These are phyloP conservation scores for Posidonia australis DNA, from an alignment of 106 monocot genomes.

Conservation along the genomic window DNA sequence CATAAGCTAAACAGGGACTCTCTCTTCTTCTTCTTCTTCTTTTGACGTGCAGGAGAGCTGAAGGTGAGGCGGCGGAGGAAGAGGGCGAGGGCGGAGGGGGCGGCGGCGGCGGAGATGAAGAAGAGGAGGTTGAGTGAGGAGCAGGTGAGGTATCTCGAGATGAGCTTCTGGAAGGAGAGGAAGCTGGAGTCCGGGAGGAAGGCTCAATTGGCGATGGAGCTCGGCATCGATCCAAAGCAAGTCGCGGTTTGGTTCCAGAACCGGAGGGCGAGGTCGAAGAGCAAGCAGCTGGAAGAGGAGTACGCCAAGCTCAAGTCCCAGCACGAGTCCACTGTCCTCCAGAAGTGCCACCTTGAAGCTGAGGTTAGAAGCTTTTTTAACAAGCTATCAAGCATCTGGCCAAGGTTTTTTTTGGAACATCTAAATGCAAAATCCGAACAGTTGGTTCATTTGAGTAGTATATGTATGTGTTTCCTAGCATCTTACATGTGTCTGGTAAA, in stretches of 20 bases:
- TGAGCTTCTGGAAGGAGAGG: constrained; percentile 43
- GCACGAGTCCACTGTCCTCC: constrained; percentile 26
- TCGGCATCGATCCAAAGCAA: constrained; percentile 58
- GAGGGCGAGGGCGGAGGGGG: neutral
- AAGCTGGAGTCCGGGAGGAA: constrained; percentile 51
- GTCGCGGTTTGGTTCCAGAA: constrained; percentile 83
- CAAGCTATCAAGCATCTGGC: no score
- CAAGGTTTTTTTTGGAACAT: no score
- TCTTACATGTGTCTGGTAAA: no score
- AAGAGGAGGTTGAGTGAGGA: constrained; percentile 48
- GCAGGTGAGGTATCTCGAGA: constrained; percentile 49
- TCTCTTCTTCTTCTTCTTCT: neutral
- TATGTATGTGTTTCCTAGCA: no score
- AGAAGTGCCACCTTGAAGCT: constrained; percentile 44
- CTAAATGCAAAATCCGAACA: no score
- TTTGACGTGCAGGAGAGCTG: neutral
- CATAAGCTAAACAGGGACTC: no score
- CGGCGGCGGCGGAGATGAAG: constrained; percentile 26
- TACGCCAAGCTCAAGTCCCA: constrained; percentile 27
- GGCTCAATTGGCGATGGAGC: constrained; percentile 35
- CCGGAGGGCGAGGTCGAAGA: constrained; percentile 51
- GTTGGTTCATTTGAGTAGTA: no score
- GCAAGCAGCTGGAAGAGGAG: constrained; percentile 50
- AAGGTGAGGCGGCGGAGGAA: neutral
- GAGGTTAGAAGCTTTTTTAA: constrained; percentile 25